Evolutionary conservation across 192 early-diverging fungal genomes (phyloP), one percentile per base, ranked within the genome.

Genomic region (Linnemannia zychae): DNA sequence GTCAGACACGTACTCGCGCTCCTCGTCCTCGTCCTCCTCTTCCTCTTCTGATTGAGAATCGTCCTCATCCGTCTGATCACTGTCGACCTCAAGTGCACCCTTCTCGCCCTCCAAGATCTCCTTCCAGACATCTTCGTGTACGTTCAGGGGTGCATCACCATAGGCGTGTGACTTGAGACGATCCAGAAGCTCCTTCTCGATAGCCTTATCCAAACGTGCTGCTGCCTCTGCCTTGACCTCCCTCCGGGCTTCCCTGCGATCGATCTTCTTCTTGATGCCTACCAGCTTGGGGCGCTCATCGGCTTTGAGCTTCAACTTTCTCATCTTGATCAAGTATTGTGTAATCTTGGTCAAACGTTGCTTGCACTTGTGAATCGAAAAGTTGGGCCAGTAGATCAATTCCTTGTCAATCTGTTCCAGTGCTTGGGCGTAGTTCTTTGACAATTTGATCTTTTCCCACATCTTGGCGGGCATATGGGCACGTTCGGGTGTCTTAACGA

Each of bases 131-230:
- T 92, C 89, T 86, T 97, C 94, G 77, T 95, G 94, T 81, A 97
- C 96, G 87, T 99, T 99, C 67, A 99, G 91, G n/a, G 98, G 97
- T 48, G 93, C 95, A 81, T 99, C 98, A 57, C 96, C 98, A 87
- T 99, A 99, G 1, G 98, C 96, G 88, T 97, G 97, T 88, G 89
- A 95, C 92, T 94, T 95, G 72, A 99, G 89, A 53, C 98, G 91
- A 74, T 96, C 95, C 80, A 99, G 89, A 75, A 99, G 90, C 88
- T 99, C 98, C 90, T 98, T 98, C 81, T 99, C 98, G 80, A 99
- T 99, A 4, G 93, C 91, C 87, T 94, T 92, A 67, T 98, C 97
- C 72, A 99, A 89, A 71, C 95, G 91, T 20, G 98, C 98, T 0
- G 97, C 98, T 2, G 93, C 93, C 84, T 98, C 96, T 6, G 98